Evolutionary conservation across 208 protist species (phyloP).

Genomic region (Vickermania spadyakhi): DNA sequence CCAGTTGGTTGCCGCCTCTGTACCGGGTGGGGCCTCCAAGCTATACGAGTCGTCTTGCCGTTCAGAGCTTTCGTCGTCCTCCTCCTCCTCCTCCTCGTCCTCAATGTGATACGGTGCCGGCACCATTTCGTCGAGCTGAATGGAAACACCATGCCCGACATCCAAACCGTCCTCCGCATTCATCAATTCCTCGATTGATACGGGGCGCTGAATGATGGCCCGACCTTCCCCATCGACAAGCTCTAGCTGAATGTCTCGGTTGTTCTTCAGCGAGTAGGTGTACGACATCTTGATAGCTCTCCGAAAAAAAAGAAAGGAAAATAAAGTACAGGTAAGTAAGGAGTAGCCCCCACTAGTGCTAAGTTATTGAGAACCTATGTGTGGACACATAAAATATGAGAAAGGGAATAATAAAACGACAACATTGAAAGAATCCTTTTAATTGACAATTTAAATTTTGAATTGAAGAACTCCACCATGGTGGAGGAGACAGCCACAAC

Average conservation of each 20-base stretch:
- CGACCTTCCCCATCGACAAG: slow-evolving; percentile 45
- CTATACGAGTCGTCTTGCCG: neutral
- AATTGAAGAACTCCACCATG: too few relatives aligned
- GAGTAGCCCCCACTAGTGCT: slow-evolving; percentile 15
- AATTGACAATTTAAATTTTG: too few relatives aligned
- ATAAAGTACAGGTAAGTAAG: slow-evolving; percentile 6
- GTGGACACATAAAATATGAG: too few relatives aligned
- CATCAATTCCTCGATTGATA: slow-evolving; percentile 68
- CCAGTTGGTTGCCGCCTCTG: slow-evolving; percentile 1
- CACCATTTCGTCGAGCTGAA: slow-evolving; percentile 61
- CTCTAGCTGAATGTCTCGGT: slow-evolving; percentile 48
- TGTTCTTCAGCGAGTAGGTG: neutral
- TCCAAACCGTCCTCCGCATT: slow-evolving; percentile 28
- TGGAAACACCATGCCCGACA: slow-evolving; percentile 44
- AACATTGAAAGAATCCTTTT: too few relatives aligned
- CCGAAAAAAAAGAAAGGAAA: slow-evolving; percentile 1
- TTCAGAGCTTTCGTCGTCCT: slow-evolving; percentile 4
- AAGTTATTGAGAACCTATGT: too few relatives aligned
- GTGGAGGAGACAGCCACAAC: too few relatives aligned
- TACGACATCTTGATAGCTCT: neutral
- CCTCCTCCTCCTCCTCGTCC: slow-evolving; percentile 7
- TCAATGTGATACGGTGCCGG: slow-evolving; percentile 15
- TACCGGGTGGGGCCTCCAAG: neutral
- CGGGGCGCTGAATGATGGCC: slow-evolving; percentile 34
- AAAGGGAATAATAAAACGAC: too few relatives aligned